Evolutionary conservation across 1,139 yeast genomes (phyloP), one percentile per base, ranked within the genome.

Genomic region (Saccharomyces hybrid): DNA sequence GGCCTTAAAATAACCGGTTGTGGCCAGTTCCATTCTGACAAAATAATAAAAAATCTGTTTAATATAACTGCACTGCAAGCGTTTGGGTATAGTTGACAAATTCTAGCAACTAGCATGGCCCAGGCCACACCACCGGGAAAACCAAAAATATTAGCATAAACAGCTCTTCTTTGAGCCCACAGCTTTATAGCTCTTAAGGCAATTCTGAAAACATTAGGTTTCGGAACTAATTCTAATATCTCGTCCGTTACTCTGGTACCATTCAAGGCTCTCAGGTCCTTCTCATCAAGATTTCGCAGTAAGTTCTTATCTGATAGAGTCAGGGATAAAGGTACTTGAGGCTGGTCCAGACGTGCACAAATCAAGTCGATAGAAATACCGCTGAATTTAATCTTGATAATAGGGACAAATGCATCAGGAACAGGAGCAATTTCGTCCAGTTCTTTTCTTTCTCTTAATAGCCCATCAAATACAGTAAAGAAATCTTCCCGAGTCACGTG

Each of bases 71-170:
- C 91, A 60, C 96, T 86, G 8, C 90, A 95, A 0, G 98, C 96
- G 71, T 91, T 91, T 1, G 99, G 99, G 67, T 91, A 95, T 48
- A 93, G 73, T 68, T 93, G 99, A 70, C 99, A 93, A 34, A 93
- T 90, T 64, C 99, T 79, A 0, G 99, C 99, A 6, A 90, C 97
- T 50, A 93, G 72, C 98, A 93, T 93, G 1, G 99, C 99, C 99
- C 99, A 93, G 0, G 99, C 99, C 38, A 93, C 99, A 71, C 99
- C 99, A 63, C 99, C 99, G 0, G 99, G 99, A 71, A 93, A 93
- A 0, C 99, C 99, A 78, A 86, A 89, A 50, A 93, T 86, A 67
- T 93, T 93, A 4, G 88, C 98, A 71, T 93, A 93, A 16, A 93
- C 81, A 0, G 97, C 99, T 55, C 98, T 78, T 64, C 90, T 82